Conservation (phyloP, 108 stramenopile genomes). For the Cylindrotheca closterium region DNA sequence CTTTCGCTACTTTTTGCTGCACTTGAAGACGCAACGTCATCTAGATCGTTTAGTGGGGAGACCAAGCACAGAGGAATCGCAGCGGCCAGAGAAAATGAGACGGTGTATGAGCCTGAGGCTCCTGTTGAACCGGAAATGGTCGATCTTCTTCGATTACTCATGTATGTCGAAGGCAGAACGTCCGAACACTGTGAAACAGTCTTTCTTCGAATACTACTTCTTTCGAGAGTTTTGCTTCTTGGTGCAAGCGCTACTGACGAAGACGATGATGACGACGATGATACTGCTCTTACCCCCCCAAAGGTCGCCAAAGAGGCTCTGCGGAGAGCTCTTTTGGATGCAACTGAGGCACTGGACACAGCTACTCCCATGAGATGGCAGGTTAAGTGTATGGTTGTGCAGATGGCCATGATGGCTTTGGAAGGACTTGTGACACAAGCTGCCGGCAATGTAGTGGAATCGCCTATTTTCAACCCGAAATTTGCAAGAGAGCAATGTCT, state of each 20-base stretch:
- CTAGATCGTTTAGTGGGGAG: conserved; percentile 15
- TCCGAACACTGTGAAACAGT: conserved; percentile 8
- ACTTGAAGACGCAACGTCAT: conserved; percentile 17
- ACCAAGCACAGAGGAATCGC: conserved; percentile 19
- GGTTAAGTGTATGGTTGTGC: conserved; percentile 46
- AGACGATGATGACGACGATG: conserved; percentile 21
- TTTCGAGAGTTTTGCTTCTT: conserved; percentile 43
- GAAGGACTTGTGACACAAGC: not conserved
- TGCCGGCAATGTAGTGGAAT: not conserved
- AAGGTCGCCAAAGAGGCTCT: conserved; percentile 32
- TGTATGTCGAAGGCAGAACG: conserved; percentile 12
- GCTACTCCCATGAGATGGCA: conserved; percentile 65
- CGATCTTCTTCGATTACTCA: conserved; percentile 9
- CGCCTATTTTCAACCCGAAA: conserved; percentile 47
- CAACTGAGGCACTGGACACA: conserved; percentile 29
- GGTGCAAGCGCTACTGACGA: conserved; percentile 20
- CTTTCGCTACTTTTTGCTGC: conserved; percentile 31
- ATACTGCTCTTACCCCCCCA: conserved; percentile 26
- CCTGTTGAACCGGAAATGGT: conserved; percentile 6
- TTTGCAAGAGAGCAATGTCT: conserved; percentile 38
- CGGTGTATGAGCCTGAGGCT: not conserved
- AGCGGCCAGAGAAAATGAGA: conserved; percentile 26
- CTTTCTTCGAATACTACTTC: conserved; percentile 57
- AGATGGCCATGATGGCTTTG: conserved; percentile 41
- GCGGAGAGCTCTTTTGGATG: conserved; percentile 28